phyloP scores from a whole-genome alignment of 2,329 filamentous ascomycete genomes.

The Aspergillus sp. region DNA sequence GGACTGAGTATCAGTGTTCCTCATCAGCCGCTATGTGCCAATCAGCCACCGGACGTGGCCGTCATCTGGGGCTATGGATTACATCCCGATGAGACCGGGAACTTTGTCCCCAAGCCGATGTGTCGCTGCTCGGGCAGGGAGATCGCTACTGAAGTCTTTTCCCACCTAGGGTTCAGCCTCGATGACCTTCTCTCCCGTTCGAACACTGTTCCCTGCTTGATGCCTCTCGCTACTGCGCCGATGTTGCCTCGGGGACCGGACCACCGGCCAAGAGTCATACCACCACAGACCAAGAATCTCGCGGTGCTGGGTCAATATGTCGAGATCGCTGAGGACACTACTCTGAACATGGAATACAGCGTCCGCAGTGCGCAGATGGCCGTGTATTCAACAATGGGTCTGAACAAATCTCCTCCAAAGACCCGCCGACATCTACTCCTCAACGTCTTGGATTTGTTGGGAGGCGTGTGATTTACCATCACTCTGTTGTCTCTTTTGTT shows the following conservation, averaged over 20 bases:
- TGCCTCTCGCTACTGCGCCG: conserved; percentile 39
- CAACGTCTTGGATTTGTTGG: neutral
- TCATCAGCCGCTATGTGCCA: conserved; percentile 39
- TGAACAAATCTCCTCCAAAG: neutral
- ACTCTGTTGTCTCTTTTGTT: neutral
- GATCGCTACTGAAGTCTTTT: conserved; percentile 35
- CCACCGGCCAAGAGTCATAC: conserved; percentile 38
- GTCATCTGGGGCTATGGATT: conserved; percentile 42
- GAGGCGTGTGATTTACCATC: neutral
- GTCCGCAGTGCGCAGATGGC: conserved; percentile 33
- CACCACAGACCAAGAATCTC: conserved; percentile 33
- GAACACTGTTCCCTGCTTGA: conserved; percentile 34
- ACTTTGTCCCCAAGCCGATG: conserved; percentile 40
- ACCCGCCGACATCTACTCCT: neutral
- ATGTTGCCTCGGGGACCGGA: conserved; percentile 32
- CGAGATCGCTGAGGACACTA: conserved; percentile 37
- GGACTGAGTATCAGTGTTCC: conserved; percentile 38
- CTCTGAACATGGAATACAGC: conserved; percentile 40
- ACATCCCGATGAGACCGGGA: conserved; percentile 30
- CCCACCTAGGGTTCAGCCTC: conserved; percentile 33
- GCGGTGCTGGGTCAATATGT: conserved; percentile 42
- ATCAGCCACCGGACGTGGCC: conserved; percentile 29
- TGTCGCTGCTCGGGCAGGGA: conserved; percentile 36
- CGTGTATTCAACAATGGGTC: conserved; percentile 23
- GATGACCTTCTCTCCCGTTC: conserved; percentile 24